Percentiles rank a stretch among this genome's conserved stretches.
Evolutionary conservation across 2,329 filamentous ascomycete species (phyloP).

Genomic region (Mollisia scopiformis): DNA sequence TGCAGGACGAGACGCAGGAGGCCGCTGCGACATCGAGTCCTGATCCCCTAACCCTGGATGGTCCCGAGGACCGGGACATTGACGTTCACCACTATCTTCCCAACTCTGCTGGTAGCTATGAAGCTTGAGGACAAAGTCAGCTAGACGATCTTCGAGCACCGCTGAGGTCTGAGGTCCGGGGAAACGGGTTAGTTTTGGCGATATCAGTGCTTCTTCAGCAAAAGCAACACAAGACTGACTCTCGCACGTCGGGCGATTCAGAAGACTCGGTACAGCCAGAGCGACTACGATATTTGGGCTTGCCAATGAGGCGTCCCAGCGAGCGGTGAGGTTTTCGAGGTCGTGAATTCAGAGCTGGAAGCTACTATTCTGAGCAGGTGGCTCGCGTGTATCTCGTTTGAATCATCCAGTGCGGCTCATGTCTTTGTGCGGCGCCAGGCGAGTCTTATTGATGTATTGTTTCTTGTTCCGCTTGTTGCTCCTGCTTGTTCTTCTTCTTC

Average conservation of each 20-base stretch:
- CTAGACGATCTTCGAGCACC: slow-evolving; percentile 33
- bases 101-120: slow-evolving; percentile 39
- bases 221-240: slow-evolving; percentile 36
- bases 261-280: slow-evolving; percentile 44
- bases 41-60: slow-evolving; percentile 57
- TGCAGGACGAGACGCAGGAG: slow-evolving; percentile 57
- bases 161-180: slow-evolving; percentile 32
- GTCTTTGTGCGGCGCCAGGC: slow-evolving; percentile 21
- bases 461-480: too few species aligned
- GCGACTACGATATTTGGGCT: slow-evolving; percentile 34
- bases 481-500: too few species aligned
- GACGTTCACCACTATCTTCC: slow-evolving; percentile 45
- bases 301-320: slow-evolving; percentile 32
- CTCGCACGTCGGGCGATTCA: slow-evolving; percentile 38
- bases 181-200: slow-evolving; percentile 33
- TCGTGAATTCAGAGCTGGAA: slow-evolving; percentile 26
- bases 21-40: slow-evolving; percentile 67
- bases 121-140: slow-evolving; percentile 38
- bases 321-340: slow-evolving; percentile 22
- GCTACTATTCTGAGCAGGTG: slow-evolving; percentile 29
- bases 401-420: slow-evolving; percentile 28
- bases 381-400: slow-evolving; percentile 17
- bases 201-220: slow-evolving; percentile 34
- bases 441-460: slow-evolving; percentile 25
- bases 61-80: slow-evolving; percentile 59